Evolutionary conservation across 2,329 filamentous ascomycete species (phyloP), one percentile per base, ranked within the genome.

Genomic region (Aspergillus caelatus): DNA sequence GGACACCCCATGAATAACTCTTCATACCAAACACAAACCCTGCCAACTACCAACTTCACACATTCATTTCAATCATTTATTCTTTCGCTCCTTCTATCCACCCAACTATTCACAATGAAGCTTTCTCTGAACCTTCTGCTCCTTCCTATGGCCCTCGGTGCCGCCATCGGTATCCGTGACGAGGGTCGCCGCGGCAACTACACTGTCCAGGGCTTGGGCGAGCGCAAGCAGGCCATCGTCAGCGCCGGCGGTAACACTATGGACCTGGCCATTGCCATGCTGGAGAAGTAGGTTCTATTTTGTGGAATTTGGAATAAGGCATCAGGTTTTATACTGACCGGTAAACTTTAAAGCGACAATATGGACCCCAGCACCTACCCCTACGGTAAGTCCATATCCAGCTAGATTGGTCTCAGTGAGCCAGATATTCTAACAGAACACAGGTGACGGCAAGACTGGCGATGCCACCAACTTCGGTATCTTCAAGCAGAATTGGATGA

Each of bases 401-500:
- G n/a, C 43, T 46, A n/a, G 0, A 41, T 19, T 12, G 10, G 0
- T 1, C 4, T 10, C 19, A 1, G 10, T 50, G 1, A 14, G 10
- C 4, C 32, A 23, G 8, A 14, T 21, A 12, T 21, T 11, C 57
- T 58, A 34, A 58, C 30, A 12, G 4, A 16, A 14, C 9, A 50
- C 58, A 60, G 69, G 72, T 23, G 71, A 74, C 48, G 70, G 71
- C 54, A 75, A 75, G 59, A 58, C 52, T 11, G 65, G 68, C 19
- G 72, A 74, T 21, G 64, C 67, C 12, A 67, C 72, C 61, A 74
- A 74, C 61, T 74, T 74, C 48, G 72, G 72, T 23, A 62, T 74
- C 41, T 74, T 74, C 70, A 74, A 75, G 68, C 73, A 75, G 61
- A 75, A 75, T 56, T 74, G 72, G 72, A 67, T 64, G 58, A 74